A percentile compares a stretch with the other conserved stretches of the same genome.
Conservation (phyloP, 2,329 filamentous ascomycete genomes). For the Fusarium pilosicola region DNA sequence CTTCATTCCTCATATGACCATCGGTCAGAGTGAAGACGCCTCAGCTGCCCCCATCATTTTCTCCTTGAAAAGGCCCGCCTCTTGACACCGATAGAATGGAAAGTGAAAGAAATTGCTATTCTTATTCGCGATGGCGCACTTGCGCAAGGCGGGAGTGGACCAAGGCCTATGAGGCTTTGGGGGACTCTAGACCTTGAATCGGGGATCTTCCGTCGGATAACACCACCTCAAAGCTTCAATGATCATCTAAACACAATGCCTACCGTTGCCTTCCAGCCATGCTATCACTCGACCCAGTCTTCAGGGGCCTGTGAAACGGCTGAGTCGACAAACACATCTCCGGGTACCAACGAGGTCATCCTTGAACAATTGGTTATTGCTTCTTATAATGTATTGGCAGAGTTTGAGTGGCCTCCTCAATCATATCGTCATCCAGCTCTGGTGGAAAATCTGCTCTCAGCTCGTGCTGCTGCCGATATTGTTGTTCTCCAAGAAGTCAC, state of each 20-base stretch:
- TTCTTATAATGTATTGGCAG: slow-evolving; percentile 64
- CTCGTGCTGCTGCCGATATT: slow-evolving; percentile 56
- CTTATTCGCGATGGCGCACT: slow-evolving; percentile 58
- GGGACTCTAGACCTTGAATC: slow-evolving; percentile 55
- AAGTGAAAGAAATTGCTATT: slow-evolving; percentile 59
- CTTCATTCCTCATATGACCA: slow-evolving; percentile 64
- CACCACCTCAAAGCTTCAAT: slow-evolving; percentile 11
- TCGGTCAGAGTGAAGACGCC: slow-evolving; percentile 66
- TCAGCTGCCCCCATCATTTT: slow-evolving; percentile 57
- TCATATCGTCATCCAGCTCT: slow-evolving; percentile 55
- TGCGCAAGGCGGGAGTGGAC: slow-evolving; percentile 42
- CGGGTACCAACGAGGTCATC: neutral
- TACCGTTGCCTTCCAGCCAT: neutral
- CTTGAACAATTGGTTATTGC: slow-evolving; percentile 52
- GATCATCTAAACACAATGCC: neutral
- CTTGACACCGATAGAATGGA: slow-evolving; percentile 61
- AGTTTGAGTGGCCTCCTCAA: slow-evolving; percentile 59
- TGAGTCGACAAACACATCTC: neutral
- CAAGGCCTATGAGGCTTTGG: slow-evolving; percentile 67
- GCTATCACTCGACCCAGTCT: slow-evolving; percentile 16
- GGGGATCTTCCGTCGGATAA: slow-evolving; percentile 5
- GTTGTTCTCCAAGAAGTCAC: slow-evolving; percentile 71
- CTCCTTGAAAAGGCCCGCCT: slow-evolving; percentile 62
- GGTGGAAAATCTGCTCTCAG: slow-evolving; percentile 56
- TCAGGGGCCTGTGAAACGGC: slow-evolving; percentile 12